Evolutionary conservation across 2,329 filamentous ascomycete species (phyloP).

Genomic region (Aspergillus texensis): DNA sequence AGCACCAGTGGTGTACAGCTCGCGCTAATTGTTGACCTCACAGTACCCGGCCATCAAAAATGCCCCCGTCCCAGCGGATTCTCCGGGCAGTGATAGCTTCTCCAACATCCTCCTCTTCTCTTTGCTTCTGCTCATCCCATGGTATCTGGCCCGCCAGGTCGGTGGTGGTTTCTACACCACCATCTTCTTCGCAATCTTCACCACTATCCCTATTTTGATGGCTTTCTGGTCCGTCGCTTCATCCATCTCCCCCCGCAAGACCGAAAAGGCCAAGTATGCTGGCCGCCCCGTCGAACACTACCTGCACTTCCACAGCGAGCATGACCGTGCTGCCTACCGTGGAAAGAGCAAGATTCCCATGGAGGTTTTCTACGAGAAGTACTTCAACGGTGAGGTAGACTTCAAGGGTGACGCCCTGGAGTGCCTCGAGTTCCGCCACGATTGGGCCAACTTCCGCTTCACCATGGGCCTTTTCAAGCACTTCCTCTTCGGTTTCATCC

Average conservation of each 20-base stretch:
- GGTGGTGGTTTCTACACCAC: constrained; percentile 85
- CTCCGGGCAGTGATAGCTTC: constrained; percentile 80
- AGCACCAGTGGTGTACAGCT: neutral
- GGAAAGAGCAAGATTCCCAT: constrained; percentile 54
- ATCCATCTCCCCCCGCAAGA: constrained; percentile 80
- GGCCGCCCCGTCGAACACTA: constrained; percentile 90
- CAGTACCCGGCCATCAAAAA: constrained; percentile 91
- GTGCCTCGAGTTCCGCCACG: constrained; percentile 88
- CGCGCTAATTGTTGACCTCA: constrained; percentile 11
- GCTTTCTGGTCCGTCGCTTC: constrained; percentile 82
- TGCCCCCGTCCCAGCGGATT: constrained; percentile 89
- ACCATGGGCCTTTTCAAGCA: constrained; percentile 82
- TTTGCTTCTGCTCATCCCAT: constrained; percentile 71
- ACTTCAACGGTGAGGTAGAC: constrained; percentile 91
- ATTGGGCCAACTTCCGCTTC: constrained; percentile 95
- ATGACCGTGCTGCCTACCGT: constrained; percentile 50
- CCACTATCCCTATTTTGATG: constrained; percentile 76
- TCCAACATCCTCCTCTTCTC: constrained; percentile 76
- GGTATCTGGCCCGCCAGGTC: constrained; percentile 79
- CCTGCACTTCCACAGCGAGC: constrained; percentile 53
- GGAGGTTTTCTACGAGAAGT: constrained; percentile 96
- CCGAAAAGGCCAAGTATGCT: constrained; percentile 85
- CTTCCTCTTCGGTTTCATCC: constrained; percentile 84
- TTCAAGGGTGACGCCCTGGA: constrained; percentile 94
- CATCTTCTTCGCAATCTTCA: constrained; percentile 81